Evolutionary conservation across 768 basidiomycete species (phyloP), one percentile per base, ranked within the genome.

Genomic region (Hortiboletus campestris): DNA sequence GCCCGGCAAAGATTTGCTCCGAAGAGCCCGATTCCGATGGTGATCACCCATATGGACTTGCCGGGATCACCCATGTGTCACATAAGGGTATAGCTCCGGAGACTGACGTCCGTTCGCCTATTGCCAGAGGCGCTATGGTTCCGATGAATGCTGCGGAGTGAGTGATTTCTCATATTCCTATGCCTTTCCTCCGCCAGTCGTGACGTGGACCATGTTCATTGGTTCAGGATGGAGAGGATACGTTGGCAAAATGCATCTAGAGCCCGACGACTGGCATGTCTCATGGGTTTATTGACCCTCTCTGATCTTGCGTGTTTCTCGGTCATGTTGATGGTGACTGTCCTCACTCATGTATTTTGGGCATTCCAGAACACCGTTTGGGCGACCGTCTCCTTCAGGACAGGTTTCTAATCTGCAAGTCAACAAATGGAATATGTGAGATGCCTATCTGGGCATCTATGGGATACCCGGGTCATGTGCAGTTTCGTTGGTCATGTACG

Each of bases 81-180:
- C 54, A 61, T 22, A 49, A 35, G 53, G 41, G 48, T 6, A 40
- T 59, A 39, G 40, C 51, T 28, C 52, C 46, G 1, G 65, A 67
- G 42, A 20, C 36, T 1, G 69, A 71, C 34, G 69, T 69, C 42
- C 69, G 69, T 43, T 71, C 69, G 41, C 71, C 69, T 16, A 60
- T 71, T 36, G 43, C 35, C 41, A 64, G 45, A 38, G 65, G 69
- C 13, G 57, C 62, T 4, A 58, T 62, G 53, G 10, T 72, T 31
- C 69, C 69, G 35, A 51, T 55, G 28, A 56, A 49, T 22, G 41
- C 46, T 10, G 28, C 50, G 46, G 61, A 58, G 69, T 71, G 55
- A 64, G 69, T 67, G 34, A 25, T 38, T 38, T 51, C 11, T 20
- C 20, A n/a, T 43, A 13, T 46, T 46, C 2, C 13, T 29, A 5